Evolutionary conservation across 2,329 filamentous ascomycete genomes (phyloP), one percentile per base, ranked within the genome.

Genomic region (Calonectria pseudoturangicola): DNA sequence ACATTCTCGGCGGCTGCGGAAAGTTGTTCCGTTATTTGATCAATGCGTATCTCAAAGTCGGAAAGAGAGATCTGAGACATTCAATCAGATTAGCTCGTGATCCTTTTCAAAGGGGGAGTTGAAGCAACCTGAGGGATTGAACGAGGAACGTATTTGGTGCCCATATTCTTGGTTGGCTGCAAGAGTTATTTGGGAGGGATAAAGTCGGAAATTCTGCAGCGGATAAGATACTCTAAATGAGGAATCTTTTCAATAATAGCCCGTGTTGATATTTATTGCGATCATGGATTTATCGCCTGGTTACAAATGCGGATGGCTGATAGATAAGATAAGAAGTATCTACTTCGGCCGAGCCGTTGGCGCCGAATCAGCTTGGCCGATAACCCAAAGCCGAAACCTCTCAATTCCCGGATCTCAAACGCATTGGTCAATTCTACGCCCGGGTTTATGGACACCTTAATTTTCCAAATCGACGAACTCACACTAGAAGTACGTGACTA

Each of bases 1-100:
- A 60, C 54, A 16, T 60, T 27, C 41, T 60, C 54, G 33, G 54
- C 54, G 18, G 54, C 54, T 16, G 33, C 8, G 13, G 36, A 60
- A 12, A 60, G 33, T 7, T 60, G 33, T 13, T 39, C 15, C 2
- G 54, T 60, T 13, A 60, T 60, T 15, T 41, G 33, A 9, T 60
- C 54, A 15, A 60, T 60, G 7, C 36, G 54, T 10, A 36, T 28
- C 6, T 60, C 54, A 9, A 60, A 60, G 21, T 60, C n/a, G 21
- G 54, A 33, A 7, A 60, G 54, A 13, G 54, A 60, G 33, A 60
- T 41, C 54, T 60, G 6, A 27, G 33, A 36, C 33, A 36, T 12
- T 12, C 10, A 10, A 16, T 3, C 6, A 1, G 12, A 18, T 60
- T 41, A 58, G 54, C 3, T 12, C n/a, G 3, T 2, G 0, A 21